Evolutionary conservation across 2,329 filamentous ascomycete genomes (phyloP).

Genomic region (Fusarium drepaniforme): DNA sequence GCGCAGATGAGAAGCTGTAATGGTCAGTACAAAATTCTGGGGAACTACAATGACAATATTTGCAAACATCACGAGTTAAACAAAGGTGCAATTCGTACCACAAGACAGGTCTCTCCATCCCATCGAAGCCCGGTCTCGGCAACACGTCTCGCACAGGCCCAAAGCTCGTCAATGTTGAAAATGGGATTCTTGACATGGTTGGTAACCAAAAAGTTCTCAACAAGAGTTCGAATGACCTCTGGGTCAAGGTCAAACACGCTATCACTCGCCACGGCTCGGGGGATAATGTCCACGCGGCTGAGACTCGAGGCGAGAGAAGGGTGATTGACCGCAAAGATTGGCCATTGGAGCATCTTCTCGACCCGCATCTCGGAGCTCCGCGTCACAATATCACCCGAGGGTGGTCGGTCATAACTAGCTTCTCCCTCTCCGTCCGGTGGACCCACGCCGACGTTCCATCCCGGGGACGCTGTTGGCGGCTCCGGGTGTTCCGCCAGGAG

Average conservation of each 20-base stretch:
- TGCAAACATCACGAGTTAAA: not conserved
- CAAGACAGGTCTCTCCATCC: not conserved
- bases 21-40: not conserved
- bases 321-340: not conserved
- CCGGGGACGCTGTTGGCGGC: not conserved
- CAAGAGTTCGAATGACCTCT: not conserved
- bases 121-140: not conserved
- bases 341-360: not conserved
- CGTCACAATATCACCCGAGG: not conserved
- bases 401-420: not conserved
- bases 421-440: not conserved
- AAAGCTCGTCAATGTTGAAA: not conserved
- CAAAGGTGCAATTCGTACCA: not conserved
- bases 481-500: not conserved
- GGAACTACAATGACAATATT: not conserved
- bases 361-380: not conserved
- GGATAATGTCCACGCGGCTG: not conserved
- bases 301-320: not conserved
- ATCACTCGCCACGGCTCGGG: not conserved
- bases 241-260: not conserved
- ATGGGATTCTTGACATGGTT: not conserved
- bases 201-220: not conserved
- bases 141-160: not conserved
- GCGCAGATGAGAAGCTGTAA: not conserved
- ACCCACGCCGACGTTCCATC: not conserved